These are phyloP conservation scores for Talaromyces sp. DNA, from an alignment of 2,329 filamentous ascomycete species.

Conservation along the genomic window DNA sequence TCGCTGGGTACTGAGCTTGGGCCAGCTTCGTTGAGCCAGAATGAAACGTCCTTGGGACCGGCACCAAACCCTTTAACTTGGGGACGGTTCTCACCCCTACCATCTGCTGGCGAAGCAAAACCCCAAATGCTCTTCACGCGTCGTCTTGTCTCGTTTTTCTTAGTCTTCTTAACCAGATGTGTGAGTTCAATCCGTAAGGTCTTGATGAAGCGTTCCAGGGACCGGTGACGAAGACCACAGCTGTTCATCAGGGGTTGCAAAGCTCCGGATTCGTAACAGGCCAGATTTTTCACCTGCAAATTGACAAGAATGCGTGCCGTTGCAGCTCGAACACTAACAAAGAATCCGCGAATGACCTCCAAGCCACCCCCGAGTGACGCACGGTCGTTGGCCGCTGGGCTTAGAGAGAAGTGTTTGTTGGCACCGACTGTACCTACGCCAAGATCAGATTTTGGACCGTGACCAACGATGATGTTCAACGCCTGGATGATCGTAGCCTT, in stretches of 20 bases:
- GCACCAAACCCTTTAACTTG: slow-evolving; percentile 36
- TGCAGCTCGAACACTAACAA: slow-evolving; percentile 56
- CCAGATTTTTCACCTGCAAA: slow-evolving; percentile 57
- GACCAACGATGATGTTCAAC: slow-evolving; percentile 55
- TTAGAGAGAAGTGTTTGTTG: slow-evolving; percentile 51
- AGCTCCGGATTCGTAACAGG: slow-evolving; percentile 51
- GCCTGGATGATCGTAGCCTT: slow-evolving; percentile 53
- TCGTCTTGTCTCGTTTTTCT: slow-evolving; percentile 24
- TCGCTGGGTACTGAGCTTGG: slow-evolving; percentile 59
- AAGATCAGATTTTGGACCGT: slow-evolving; percentile 39
- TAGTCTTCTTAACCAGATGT: slow-evolving; percentile 35
- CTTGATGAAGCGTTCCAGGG: slow-evolving; percentile 42
- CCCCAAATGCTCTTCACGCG: slow-evolving; percentile 47
- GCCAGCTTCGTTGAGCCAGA: slow-evolving; percentile 44
- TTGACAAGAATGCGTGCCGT: slow-evolving; percentile 58
- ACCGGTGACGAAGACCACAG: slow-evolving; percentile 45
- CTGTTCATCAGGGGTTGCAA: slow-evolving; percentile 35
- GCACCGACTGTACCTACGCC: slow-evolving; percentile 46
- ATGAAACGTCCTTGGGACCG: slow-evolving; percentile 51
- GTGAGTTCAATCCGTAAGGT: slow-evolving; percentile 36
- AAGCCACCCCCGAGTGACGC: slow-evolving; percentile 53
- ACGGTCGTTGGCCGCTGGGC: slow-evolving; percentile 38
- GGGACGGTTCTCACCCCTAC: slow-evolving; percentile 31
- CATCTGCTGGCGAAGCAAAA: slow-evolving; percentile 41
- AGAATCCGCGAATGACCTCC: slow-evolving; percentile 58